Evolutionary conservation across 352 stramenopile species (phyloP).

Genomic region (Peronospora destructor): DNA sequence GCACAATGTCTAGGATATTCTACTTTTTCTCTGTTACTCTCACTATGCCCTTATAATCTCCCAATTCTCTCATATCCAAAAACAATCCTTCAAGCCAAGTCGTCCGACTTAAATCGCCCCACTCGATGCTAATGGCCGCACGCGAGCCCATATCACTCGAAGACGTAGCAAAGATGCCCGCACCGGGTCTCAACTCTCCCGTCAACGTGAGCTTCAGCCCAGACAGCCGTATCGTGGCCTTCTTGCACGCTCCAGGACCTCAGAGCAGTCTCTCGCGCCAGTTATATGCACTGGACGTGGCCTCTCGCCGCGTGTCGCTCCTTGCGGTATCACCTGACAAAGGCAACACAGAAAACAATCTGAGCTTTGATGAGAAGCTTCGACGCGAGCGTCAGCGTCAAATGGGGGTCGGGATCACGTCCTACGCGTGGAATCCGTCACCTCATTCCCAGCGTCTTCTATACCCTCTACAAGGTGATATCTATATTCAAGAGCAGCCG

Average conservation of each 20-base stretch:
- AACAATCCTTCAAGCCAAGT: neutral
- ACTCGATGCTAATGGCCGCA: constrained; percentile 11
- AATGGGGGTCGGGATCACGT: constrained; percentile 90
- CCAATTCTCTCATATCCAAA: constrained; percentile 19
- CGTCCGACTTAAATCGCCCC: neutral
- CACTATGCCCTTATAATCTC: neutral
- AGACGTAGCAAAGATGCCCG: constrained; percentile 84
- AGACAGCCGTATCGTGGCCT: constrained; percentile 76
- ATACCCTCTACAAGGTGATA: constrained; percentile 88
- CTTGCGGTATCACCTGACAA: constrained; percentile 61
- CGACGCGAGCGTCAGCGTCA: constrained; percentile 85
- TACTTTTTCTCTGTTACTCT: neutral
- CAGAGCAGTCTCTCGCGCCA: constrained; percentile 77
- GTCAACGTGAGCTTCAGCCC: constrained; percentile 82
- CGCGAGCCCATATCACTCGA: constrained; percentile 65
- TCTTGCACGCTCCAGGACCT: constrained; percentile 75
- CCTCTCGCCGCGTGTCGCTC: constrained; percentile 42
- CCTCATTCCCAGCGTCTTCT: constrained; percentile 65
- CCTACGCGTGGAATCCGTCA: constrained; percentile 75
- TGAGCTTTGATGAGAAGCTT: constrained; percentile 89
- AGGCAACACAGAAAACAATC: constrained; percentile 79
- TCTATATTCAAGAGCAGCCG: constrained; percentile 90
- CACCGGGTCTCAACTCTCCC: constrained; percentile 72
- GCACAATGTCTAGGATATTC: neutral
- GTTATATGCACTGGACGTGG: constrained; percentile 78